Percentiles rank a stretch among this genome's conserved stretches.
Evolutionary conservation across 1,284 basidiomycete species (phyloP).

Genomic region (Pisolithus thermaeus): DNA sequence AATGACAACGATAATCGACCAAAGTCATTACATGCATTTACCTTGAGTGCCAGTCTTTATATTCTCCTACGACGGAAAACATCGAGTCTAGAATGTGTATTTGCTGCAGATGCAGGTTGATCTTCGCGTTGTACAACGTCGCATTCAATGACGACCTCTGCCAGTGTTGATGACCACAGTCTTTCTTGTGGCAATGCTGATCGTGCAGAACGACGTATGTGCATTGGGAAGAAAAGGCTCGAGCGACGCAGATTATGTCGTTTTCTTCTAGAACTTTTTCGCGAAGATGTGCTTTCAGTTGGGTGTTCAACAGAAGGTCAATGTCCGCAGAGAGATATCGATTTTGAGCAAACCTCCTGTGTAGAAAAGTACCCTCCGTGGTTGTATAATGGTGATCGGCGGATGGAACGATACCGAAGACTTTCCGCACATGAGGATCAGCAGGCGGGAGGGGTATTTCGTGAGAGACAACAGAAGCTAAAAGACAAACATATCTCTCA

Average conservation of each 20-base stretch:
- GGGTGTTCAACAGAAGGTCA: not conserved
- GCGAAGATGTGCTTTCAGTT: not conserved
- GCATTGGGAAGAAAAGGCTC: not conserved
- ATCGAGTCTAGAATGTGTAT: not conserved
- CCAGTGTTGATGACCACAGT: not conserved
- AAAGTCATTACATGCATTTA: not conserved
- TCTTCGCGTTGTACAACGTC: not conserved
- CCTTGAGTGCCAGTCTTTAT: not conserved
- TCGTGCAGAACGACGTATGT: not conserved
- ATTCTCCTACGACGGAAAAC: too few species aligned
- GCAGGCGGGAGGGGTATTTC: not conserved
- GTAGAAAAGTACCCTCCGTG: not conserved
- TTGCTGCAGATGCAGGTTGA: not conserved
- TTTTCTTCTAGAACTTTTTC: not conserved
- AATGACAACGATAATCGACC: not conserved
- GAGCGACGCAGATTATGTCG: not conserved
- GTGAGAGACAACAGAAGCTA: not conserved
- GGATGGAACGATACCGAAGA: not conserved
- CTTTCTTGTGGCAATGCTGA: not conserved
- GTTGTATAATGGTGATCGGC: not conserved
- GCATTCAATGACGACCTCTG: not conserved
- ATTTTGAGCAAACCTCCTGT: not conserved
- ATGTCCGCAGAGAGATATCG: not conserved
- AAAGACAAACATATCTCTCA: not conserved
- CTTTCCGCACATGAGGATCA: not conserved